Evolutionary conservation across 768 basidiomycete species (phyloP), one percentile per base, ranked within the genome.

Genomic region (Mycena kentingensis): DNA sequence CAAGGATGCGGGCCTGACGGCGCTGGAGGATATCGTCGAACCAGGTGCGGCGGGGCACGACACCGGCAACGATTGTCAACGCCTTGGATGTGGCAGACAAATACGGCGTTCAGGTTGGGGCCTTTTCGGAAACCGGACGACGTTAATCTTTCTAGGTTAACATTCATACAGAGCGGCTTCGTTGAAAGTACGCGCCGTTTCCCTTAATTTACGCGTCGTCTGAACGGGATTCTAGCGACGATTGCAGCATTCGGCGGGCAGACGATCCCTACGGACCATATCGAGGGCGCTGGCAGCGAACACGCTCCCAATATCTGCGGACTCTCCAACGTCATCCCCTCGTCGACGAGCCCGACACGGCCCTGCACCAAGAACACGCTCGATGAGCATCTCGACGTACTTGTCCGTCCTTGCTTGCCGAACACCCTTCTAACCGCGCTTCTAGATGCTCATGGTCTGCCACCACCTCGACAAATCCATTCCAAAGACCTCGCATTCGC

Each of bases 361-460:
- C 97, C 97, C 0, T 98, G 85, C 65, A 81, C 93, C 2, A 73
- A 76, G 27, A 98, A 98, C 65, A 99, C 97, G 0, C 76, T 98
- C 6, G 94, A 97, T 57, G 97, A 98, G 67, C 97, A 99, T 72
- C 83, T 97, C 15, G 97, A 98, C 65, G 96, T 96, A 63, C 65
- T 88, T 65, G 5, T 37, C 31, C 16, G 19, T 36, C 8, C 38
- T 15, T 39, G 28, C 27, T 19, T 36, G 31, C 52, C 27, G 26
- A 26, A 44, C 22, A 2, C 19, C 19, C 6, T 5, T 50, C 31
- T 34, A 13, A 41, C 19, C 19, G 35, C 25, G 13, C n/a, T 51
- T 29, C 36, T n/a, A 97, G 95, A 99, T 98, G 97, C 77, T 98
- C 21, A 98, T 98, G 93, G 94, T 98, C n/a, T 97, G 94, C 68